Conservation (phyloP, 1,284 basidiomycete species). For the Tausonia pullulans region DNA sequence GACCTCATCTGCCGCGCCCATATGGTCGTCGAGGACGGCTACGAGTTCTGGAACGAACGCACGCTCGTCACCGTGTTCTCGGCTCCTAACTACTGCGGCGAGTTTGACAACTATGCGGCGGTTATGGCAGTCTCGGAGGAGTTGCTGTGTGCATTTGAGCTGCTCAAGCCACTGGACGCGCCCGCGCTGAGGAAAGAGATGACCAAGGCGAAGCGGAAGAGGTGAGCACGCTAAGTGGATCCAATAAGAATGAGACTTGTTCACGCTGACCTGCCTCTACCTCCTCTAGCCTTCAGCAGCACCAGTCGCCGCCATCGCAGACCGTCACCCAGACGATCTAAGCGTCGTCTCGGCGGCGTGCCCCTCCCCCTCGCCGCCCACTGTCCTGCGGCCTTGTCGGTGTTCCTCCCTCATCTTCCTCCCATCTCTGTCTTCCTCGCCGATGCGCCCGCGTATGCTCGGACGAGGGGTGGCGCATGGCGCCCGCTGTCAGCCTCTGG, state of each 20-base stretch:
- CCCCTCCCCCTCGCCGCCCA: background rate
- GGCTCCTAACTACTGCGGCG: conserved; percentile 93
- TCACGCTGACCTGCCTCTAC: background rate
- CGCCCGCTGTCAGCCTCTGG: too few relatives aligned
- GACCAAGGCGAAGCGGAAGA: conserved; percentile 97
- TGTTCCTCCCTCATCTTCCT: background rate
- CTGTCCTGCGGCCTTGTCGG: background rate
- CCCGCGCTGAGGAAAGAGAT: conserved; percentile 95
- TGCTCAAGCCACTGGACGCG: conserved; percentile 91
- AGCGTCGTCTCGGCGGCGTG: background rate
- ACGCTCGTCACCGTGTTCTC: conserved; percentile 98
- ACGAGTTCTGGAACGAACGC: conserved; percentile 99
- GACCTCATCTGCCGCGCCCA: conserved; percentile 98
- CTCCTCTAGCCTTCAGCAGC: conserved; percentile 32
- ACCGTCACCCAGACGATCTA: conserved; percentile 18
- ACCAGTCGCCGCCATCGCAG: conserved; percentile 33
- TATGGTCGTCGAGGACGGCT: conserved; percentile 99
- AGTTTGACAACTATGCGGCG: conserved; percentile 96
- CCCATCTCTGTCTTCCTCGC: background rate
- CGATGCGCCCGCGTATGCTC: background rate
- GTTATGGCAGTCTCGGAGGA: conserved; percentile 87
- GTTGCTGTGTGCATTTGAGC: conserved; percentile 90
- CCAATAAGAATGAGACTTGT: background rate
- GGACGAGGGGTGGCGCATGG: too few relatives aligned
- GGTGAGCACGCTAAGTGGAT: conserved; percentile 39